Conservation (phyloP, 2,329 filamentous ascomycete species). For the Ceratocystis papillata region DNA sequence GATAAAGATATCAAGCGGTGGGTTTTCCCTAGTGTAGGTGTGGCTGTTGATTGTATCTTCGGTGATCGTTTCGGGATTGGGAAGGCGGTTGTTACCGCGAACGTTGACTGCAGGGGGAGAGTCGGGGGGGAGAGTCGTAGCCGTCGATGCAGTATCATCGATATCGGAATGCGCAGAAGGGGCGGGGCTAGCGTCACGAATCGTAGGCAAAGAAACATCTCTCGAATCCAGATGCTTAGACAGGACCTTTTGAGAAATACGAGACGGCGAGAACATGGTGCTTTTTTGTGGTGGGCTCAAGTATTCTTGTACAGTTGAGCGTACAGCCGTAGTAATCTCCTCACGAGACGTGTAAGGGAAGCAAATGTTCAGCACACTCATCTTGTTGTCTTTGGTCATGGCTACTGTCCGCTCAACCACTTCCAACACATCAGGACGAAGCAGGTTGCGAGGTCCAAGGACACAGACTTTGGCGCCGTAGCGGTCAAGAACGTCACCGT, state of each 20-base stretch:
- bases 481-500: constrained; percentile 82
- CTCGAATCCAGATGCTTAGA: constrained; percentile 48
- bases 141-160: constrained; percentile 48
- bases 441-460: constrained; percentile 70
- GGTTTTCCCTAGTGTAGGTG: constrained; percentile 76
- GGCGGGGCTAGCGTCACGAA: constrained; percentile 41
- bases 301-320: constrained; percentile 77
- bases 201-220: constrained; percentile 38
- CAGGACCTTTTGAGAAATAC: constrained; percentile 77
- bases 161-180: constrained; percentile 37
- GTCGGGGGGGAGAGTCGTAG: constrained; percentile 47
- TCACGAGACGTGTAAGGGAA: constrained; percentile 95
- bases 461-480: constrained; percentile 84
- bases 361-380: constrained; percentile 77
- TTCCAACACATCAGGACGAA: constrained; percentile 77
- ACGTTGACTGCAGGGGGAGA: constrained; percentile 35
- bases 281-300: constrained; percentile 51
- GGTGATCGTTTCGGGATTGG: constrained; percentile 79
- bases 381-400: constrained; percentile 76
- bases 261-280: constrained; percentile 73
- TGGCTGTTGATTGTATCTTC: constrained; percentile 70
- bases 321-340: constrained; percentile 85
- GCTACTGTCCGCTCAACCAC: constrained; percentile 78
- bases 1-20: constrained; percentile 81
- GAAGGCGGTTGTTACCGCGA: constrained; percentile 34